These are phyloP conservation scores for Scedosporium aurantiacum DNA, from an alignment of 2,329 filamentous ascomycete genomes.

Conservation along the genomic window DNA sequence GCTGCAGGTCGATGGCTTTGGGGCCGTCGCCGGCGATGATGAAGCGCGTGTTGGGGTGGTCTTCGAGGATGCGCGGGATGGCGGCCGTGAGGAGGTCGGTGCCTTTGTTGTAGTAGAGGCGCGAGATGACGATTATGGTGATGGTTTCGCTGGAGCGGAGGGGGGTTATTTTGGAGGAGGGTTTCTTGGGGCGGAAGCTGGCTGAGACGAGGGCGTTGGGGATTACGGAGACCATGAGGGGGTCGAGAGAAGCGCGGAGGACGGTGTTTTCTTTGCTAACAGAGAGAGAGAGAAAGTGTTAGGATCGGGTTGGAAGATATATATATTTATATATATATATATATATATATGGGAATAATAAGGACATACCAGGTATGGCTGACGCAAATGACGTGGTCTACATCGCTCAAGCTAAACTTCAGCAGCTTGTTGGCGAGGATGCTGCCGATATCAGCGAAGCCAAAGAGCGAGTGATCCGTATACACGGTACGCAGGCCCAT, in stretches of 20 bases:
- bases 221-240: constrained; percentile 94
- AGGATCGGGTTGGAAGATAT: background rate
- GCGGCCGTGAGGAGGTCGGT: constrained; percentile 94
- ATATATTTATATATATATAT: no score
- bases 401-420: constrained; percentile 91
- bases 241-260: constrained; percentile 83
- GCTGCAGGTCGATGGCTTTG: constrained; percentile 94
- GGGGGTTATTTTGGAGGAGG: constrained; percentile 33
- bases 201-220: constrained; percentile 91
- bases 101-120: constrained; percentile 97
- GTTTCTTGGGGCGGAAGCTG: constrained; percentile 66
- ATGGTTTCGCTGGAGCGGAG: constrained; percentile 74
- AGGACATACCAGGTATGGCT: constrained; percentile 79
- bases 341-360: background rate
- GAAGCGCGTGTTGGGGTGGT: constrained; percentile 87
- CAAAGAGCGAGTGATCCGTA: constrained; percentile 94
- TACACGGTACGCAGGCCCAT: constrained; percentile 96
- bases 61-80: constrained; percentile 81
- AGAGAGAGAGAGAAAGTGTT: constrained; percentile 11
- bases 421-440: constrained; percentile 95
- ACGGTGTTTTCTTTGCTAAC: constrained; percentile 98
- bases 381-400: constrained; percentile 96
- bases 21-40: constrained; percentile 93
- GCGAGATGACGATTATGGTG: constrained; percentile 93
- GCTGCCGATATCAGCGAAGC: constrained; percentile 90